Evolutionary conservation across 2,329 filamentous ascomycete genomes (phyloP).

Genomic region (Calonectria fujianensis): DNA sequence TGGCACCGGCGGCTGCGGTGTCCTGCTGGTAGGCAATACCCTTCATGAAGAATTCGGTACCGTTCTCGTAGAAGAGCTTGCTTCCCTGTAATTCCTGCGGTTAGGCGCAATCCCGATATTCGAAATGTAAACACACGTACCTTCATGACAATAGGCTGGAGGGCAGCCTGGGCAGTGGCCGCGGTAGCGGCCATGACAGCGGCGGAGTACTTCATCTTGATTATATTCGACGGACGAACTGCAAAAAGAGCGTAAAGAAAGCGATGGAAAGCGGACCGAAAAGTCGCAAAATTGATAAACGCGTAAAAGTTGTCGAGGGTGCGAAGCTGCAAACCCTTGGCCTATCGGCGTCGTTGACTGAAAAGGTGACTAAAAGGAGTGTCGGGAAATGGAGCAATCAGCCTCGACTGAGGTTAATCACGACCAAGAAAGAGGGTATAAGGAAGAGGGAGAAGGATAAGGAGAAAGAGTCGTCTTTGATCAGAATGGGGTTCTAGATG

Average conservation of each 20-base stretch:
- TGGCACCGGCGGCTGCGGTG: constrained; percentile 72
- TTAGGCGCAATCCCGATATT: not conserved
- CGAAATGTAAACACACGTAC: constrained; percentile 61
- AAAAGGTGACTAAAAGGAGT: constrained; percentile 54
- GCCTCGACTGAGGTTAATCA: constrained; percentile 52
- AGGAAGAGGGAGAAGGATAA: constrained; percentile 52
- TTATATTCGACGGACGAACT: constrained; percentile 44
- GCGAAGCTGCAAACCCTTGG: constrained; percentile 13
- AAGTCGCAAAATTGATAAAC: constrained; percentile 39
- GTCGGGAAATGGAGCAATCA: constrained; percentile 55
- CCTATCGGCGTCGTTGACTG: constrained; percentile 30
- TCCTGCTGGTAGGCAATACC: constrained; percentile 98
- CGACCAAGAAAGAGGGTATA: constrained; percentile 48
- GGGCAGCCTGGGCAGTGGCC: constrained; percentile 63
- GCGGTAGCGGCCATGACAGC: constrained; percentile 65
- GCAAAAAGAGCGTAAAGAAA: constrained; percentile 40
- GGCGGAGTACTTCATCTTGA: constrained; percentile 60
- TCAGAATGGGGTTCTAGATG: constrained; percentile 39
- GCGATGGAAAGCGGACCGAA: constrained; percentile 41
- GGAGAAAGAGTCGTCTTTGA: constrained; percentile 41
- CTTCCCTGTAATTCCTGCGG: constrained; percentile 71
- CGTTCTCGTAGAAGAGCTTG: constrained; percentile 92
- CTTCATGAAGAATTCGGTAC: constrained; percentile 84
- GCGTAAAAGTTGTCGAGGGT: constrained; percentile 3
- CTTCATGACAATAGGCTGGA: constrained; percentile 81